These are phyloP conservation scores for Cyberlindnera euphorbiae DNA, from an alignment of 805 yeast species.

Conservation along the genomic window DNA sequence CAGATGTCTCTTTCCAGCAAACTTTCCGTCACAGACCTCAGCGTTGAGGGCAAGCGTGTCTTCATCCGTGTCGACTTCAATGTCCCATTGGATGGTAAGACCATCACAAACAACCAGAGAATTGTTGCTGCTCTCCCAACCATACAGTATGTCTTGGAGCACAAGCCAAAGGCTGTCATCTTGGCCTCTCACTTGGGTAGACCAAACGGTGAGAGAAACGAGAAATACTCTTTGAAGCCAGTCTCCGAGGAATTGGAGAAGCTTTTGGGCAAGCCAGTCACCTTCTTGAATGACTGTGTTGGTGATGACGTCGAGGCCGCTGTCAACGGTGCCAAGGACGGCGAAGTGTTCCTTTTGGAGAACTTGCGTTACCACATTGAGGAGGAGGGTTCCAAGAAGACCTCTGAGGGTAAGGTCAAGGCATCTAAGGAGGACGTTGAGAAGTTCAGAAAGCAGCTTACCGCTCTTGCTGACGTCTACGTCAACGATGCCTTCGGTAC, in stretches of 20 bases:
- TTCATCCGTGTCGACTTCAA: slow-evolving; percentile 97
- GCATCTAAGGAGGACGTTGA: slow-evolving; percentile 82
- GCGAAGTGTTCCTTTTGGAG: slow-evolving; percentile 87
- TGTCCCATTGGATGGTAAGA: slow-evolving; percentile 92
- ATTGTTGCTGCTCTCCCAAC: slow-evolving; percentile 99
- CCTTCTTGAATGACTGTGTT: slow-evolving; percentile 86
- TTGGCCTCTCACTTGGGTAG: slow-evolving; percentile 98
- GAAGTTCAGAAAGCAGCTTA: slow-evolving; percentile 84
- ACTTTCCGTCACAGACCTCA: slow-evolving; percentile 87
- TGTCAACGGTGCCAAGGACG: slow-evolving; percentile 67
- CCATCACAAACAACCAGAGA: slow-evolving; percentile 98
- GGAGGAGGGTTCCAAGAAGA: slow-evolving; percentile 91
- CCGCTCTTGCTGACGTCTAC: slow-evolving; percentile 93
- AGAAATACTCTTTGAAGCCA: slow-evolving; percentile 89
- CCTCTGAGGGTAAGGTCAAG: slow-evolving; percentile 90
- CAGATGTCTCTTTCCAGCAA: slow-evolving; percentile 92
- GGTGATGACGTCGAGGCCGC: slow-evolving; percentile 85
- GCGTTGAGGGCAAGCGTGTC: slow-evolving; percentile 87
- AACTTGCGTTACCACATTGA: slow-evolving; percentile 98
- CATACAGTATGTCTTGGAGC: slow-evolving; percentile 87
- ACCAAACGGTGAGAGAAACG: slow-evolving; percentile 90
- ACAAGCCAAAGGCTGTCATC: slow-evolving; percentile 85
- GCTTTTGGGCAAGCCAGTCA: slow-evolving; percentile 69
- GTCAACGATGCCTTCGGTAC: slow-evolving; percentile 99
- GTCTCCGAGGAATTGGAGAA: slow-evolving; percentile 85